These are phyloP conservation scores for Wickerhamiella azymoides DNA, from an alignment of 805 yeast genomes.

Conservation along the genomic window DNA sequence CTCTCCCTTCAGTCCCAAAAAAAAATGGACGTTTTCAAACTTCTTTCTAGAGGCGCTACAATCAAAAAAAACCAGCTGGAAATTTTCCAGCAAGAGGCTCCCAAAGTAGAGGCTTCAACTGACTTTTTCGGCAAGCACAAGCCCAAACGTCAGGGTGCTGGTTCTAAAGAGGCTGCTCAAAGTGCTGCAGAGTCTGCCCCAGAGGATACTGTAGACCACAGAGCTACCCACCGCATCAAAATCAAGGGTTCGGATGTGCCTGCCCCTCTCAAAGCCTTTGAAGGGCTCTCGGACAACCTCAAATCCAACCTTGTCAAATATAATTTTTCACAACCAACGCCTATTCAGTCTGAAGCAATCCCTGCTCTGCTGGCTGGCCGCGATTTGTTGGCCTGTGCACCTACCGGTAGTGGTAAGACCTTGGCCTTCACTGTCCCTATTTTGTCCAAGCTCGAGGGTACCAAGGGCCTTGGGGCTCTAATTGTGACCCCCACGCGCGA, in stretches of 20 bases:
- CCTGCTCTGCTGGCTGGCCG: conserved; percentile 58
- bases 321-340: conserved; percentile 75
- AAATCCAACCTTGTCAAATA: conserved; percentile 50
- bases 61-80: conserved; percentile 33
- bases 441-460: conserved; percentile 36
- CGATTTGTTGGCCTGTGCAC: conserved; percentile 87
- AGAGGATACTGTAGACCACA: no score
- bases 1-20: background rate
- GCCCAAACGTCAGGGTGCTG: no score
- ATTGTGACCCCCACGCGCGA: conserved; percentile 92
- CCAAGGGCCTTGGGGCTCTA: conserved; percentile 36
- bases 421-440: conserved; percentile 78
- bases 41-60: conserved; percentile 75
- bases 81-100: conserved; percentile 17
- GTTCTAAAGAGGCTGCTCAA: no score
- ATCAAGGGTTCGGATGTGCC: conserved; percentile 78
- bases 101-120: conserved; percentile 33
- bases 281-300: conserved; percentile 53
- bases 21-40: conserved; percentile 58
- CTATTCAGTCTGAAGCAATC: conserved; percentile 83
- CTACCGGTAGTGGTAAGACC: conserved; percentile 97
- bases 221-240: conserved; percentile 31
- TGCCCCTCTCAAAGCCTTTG: conserved; percentile 81
- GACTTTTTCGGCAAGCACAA: conserved; percentile 57
- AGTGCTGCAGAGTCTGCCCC: no score